Conservation (phyloP, 371 early-diverging fungal genomes). For the Saksenaea oblongispora region DNA sequence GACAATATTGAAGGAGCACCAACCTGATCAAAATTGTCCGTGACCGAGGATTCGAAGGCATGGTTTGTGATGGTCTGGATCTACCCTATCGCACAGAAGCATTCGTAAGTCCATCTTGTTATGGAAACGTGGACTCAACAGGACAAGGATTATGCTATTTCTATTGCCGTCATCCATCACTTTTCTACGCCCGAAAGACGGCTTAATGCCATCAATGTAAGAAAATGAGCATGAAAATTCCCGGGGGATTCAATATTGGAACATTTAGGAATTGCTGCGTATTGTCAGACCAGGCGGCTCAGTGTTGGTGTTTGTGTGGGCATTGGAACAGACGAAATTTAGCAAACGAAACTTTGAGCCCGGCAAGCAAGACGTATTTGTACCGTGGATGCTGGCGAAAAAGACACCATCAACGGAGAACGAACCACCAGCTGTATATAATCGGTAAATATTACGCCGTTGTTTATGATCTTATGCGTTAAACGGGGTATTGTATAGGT, state of each 20-base stretch:
- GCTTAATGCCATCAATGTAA: constrained; percentile 62
- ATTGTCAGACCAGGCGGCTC: constrained; percentile 73
- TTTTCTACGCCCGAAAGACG: constrained; percentile 83
- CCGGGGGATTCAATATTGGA: background rate
- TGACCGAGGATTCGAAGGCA: constrained; percentile 79
- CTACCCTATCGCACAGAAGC: constrained; percentile 73
- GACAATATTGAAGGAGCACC: constrained; percentile 53
- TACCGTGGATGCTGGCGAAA: constrained; percentile 83
- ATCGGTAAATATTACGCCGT: constrained; percentile 31
- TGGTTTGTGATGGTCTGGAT: constrained; percentile 82
- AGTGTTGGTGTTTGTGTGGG: constrained; percentile 94
- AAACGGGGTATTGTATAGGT: constrained; percentile 40
- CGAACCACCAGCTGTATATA: constrained; percentile 46
- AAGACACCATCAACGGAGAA: constrained; percentile 17
- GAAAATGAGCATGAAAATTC: background rate
- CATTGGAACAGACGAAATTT: constrained; percentile 81
- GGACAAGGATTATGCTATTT: constrained; percentile 82
- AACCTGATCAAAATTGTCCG: constrained; percentile 78
- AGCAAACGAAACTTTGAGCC: constrained; percentile 78
- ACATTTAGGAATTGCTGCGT: constrained; percentile 70
- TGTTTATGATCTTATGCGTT: background rate
- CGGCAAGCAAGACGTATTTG: constrained; percentile 88
- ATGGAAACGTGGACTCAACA: background rate
- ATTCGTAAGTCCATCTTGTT: constrained; percentile 60
- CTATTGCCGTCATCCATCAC: constrained; percentile 97